Evolutionary conservation across 306 rosid genomes (phyloP).

Genomic region (Acacia melanoxylon): DNA sequence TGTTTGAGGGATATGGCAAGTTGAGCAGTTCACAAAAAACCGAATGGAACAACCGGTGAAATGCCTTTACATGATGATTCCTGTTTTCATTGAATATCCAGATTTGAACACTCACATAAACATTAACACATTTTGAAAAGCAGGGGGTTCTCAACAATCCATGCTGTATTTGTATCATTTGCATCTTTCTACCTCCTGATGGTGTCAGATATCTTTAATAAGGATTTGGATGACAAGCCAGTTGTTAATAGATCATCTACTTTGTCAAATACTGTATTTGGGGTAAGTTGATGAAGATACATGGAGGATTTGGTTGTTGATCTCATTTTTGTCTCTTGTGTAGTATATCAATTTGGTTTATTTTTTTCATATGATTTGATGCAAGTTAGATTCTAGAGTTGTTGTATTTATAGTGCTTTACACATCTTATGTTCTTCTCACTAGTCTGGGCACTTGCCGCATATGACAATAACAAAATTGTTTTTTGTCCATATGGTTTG

Average conservation of each 20-base stretch:
- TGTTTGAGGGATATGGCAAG: slow-evolving; percentile 53
- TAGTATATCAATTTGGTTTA: neutral
- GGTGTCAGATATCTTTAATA: slow-evolving; percentile 60
- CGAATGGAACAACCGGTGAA: slow-evolving; percentile 94
- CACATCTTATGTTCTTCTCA: slow-evolving; percentile 8
- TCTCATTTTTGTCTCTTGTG: neutral
- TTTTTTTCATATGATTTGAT: neutral
- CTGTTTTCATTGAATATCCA: slow-evolving; percentile 14
- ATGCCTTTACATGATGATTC: slow-evolving; percentile 33
- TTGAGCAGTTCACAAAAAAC: slow-evolving; percentile 53
- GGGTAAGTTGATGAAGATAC: slow-evolving; percentile 57
- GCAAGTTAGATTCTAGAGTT: neutral
- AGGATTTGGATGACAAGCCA: slow-evolving; percentile 46
- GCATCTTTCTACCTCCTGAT: slow-evolving; percentile 64
- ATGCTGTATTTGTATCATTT: slow-evolving; percentile 73
- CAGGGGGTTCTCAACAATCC: slow-evolving; percentile 95
- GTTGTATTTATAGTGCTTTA: neutral
- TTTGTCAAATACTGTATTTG: slow-evolving; percentile 70
- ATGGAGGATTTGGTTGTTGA: neutral
- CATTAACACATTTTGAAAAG: slow-evolving; percentile 14
- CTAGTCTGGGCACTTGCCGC: neutral
- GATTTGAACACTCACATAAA: slow-evolving; percentile 25
- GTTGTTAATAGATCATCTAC: slow-evolving; percentile 65
- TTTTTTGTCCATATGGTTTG: neutral
- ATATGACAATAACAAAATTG: neutral